Evolutionary conservation across 129 eudicot species (phyloP), one percentile per base, ranked within the genome.

Genomic region (Flaveria bidentis): DNA sequence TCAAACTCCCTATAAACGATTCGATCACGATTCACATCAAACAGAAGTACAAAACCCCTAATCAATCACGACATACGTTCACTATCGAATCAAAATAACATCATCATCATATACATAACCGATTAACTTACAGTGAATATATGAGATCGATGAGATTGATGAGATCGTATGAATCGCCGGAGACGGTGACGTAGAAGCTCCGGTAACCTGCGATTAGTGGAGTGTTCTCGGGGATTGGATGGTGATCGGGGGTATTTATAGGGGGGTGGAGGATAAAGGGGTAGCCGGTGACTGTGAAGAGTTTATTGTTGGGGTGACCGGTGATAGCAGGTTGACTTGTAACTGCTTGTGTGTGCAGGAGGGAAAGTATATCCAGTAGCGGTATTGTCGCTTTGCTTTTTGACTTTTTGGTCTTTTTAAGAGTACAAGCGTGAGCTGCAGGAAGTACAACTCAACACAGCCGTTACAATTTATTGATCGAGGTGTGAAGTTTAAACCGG

Each of bases 351-450:
- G 71, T 74, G 76, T 55, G 3, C 14, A 20, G 65, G 80, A 80
- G 79, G 75, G 80, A 68, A 80, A 74, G 84, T 73, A 80, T 80
- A 66, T 80, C 69, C 69, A 6, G 69, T 80, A 5, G 78, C 62
- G 58, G 63, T 44, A 55, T 73, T 67, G 75, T 52, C 79, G 84
- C 71, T 28, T 56, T 80, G 12, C 76, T 80, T 80, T 78, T 66
- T 66, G 79, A 66, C 84, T 67, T 74, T 73, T 46, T 66, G 61
- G 66, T 55, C 9, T 55, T 52, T 55, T 28, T 28, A 15, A 55
- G 22, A 18, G 55, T 60, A 62, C 82, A 71, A 78, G 53, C 33
- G 1, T 50, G 16, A 57, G 11, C 3, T 69, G 76, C 76, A 6
- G 18, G 9, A 46, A 6, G 56, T 74, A 51, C 64, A 71, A 71